phyloP scores from a whole-genome alignment of 2,329 filamentous ascomycete genomes.

The Cladosporium sphaerospermum region DNA sequence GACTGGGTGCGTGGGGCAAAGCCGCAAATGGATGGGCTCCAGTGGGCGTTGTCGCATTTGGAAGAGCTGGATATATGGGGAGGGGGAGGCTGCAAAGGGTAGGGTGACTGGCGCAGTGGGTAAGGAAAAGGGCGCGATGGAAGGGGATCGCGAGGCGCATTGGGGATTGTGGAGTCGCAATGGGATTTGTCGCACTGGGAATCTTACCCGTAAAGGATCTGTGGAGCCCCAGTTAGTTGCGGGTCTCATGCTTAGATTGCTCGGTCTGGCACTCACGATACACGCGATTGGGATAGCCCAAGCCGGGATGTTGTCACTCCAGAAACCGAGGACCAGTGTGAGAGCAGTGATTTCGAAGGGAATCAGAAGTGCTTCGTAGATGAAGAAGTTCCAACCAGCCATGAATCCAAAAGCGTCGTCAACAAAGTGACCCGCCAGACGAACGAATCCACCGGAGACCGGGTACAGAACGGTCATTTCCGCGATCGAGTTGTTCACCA shows the following conservation, averaged over 20 bases:
- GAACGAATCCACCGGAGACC: conserved; percentile 57
- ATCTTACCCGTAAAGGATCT: conserved; percentile 13
- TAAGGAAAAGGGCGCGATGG: conserved; percentile 6
- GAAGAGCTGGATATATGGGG: not conserved
- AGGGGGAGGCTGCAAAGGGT: too few species aligned
- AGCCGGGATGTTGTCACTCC: conserved; percentile 40
- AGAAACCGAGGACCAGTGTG: conserved; percentile 35
- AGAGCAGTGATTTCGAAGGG: conserved; percentile 48
- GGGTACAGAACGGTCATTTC: conserved; percentile 61
- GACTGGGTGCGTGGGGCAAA: not conserved
- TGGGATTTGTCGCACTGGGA: conserved; percentile 11
- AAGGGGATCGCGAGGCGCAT: conserved; percentile 1
- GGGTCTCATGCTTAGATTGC: not conserved
- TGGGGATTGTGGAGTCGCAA: conserved; percentile 6
- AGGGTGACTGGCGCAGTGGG: too few species aligned
- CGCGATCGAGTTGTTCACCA: conserved; percentile 60
- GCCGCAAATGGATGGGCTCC: not conserved
- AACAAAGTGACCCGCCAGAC: conserved; percentile 58
- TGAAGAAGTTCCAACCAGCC: conserved; percentile 47
- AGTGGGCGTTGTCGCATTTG: not conserved
- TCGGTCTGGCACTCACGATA: conserved; percentile 25
- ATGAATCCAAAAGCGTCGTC: conserved; percentile 59
- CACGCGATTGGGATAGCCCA: conserved; percentile 35
- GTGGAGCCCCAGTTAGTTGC: not conserved
- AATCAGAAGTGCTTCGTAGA: conserved; percentile 47